phyloP scores from a whole-genome alignment of 305 asterid genomes.

The Plantago coronopus region DNA sequence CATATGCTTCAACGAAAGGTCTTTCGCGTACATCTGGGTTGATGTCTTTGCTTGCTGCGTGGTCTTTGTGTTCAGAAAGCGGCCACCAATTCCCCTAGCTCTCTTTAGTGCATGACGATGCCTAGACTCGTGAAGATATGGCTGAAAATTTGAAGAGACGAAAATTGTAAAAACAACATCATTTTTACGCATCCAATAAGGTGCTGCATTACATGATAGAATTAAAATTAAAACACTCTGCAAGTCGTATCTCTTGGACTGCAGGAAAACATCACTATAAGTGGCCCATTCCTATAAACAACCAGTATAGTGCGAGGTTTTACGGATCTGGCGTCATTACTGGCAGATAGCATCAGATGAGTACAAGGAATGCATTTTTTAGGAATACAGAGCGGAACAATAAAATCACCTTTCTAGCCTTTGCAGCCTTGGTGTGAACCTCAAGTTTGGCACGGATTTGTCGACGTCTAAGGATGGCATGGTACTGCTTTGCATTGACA shows the following conservation, averaged over 20 bases:
- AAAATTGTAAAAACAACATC: background rate
- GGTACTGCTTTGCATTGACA: conserved; percentile 69
- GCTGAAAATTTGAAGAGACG: conserved; percentile 27
- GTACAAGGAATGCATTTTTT: too few species aligned
- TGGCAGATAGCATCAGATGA: too few species aligned
- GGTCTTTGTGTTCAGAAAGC: conserved; percentile 50
- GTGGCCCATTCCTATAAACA: too few species aligned
- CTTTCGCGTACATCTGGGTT: conserved; percentile 13
- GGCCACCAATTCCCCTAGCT: conserved; percentile 68
- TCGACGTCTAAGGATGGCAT: conserved; percentile 66
- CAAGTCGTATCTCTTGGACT: too few species aligned
- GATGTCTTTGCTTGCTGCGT: conserved; percentile 24
- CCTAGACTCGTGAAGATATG: conserved; percentile 73
- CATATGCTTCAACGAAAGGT: conserved; percentile 13
- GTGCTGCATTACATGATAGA: too few species aligned
- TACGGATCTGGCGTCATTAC: too few species aligned
- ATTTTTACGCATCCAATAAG: too few species aligned
- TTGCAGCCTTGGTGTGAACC: conserved; percentile 49
- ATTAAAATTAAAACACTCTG: too few species aligned
- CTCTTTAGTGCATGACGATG: conserved; percentile 66
- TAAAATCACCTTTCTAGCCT: conserved; percentile 51
- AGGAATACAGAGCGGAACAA: background rate
- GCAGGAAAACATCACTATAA: too few species aligned
- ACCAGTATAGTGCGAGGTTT: too few species aligned
- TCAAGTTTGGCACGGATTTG: conserved; percentile 59